These are phyloP conservation scores for Lasiodiplodia theobromae DNA, from an alignment of 2,329 filamentous ascomycete genomes.

Conservation along the genomic window DNA sequence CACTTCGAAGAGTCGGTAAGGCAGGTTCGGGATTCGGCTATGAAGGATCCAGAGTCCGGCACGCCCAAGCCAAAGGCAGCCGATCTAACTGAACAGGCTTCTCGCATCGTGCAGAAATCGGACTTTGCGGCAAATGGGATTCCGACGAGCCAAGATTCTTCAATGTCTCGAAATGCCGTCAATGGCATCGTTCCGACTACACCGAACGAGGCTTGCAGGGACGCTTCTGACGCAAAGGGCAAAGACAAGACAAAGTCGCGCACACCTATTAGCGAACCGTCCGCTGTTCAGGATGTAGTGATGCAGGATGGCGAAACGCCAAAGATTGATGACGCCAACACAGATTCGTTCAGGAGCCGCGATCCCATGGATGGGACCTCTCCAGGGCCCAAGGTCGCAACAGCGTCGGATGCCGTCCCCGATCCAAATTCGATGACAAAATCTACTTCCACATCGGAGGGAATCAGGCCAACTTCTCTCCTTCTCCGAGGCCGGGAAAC, in stretches of 20 bases:
- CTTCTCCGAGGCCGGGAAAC: constrained; percentile 2
- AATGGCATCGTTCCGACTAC: neutral
- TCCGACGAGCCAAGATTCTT: neutral
- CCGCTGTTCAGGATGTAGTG: neutral
- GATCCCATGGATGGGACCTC: constrained; percentile 34
- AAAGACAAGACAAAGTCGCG: neutral
- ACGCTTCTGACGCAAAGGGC: neutral
- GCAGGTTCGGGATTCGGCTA: constrained; percentile 49
- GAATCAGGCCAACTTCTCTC: constrained; percentile 12
- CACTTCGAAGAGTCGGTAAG: constrained; percentile 59
- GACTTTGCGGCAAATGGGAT: neutral
- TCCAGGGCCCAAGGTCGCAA: constrained; percentile 35
- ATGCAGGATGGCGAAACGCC: constrained; percentile 59
- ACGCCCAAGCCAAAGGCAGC: neutral
- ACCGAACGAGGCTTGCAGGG: neutral
- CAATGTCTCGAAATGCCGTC: neutral
- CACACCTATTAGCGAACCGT: neutral
- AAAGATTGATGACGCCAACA: constrained; percentile 51
- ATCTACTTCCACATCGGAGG: neutral
- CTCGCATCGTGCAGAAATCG: neutral
- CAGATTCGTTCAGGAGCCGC: constrained; percentile 37
- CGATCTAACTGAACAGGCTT: constrained; percentile 9
- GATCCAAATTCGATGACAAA: constrained; percentile 25
- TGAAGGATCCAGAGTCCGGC: neutral
- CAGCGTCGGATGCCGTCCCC: constrained; percentile 16